Evolutionary conservation across 2,329 filamentous ascomycete species (phyloP).

Genomic region (Didymosphaeria variabile): DNA sequence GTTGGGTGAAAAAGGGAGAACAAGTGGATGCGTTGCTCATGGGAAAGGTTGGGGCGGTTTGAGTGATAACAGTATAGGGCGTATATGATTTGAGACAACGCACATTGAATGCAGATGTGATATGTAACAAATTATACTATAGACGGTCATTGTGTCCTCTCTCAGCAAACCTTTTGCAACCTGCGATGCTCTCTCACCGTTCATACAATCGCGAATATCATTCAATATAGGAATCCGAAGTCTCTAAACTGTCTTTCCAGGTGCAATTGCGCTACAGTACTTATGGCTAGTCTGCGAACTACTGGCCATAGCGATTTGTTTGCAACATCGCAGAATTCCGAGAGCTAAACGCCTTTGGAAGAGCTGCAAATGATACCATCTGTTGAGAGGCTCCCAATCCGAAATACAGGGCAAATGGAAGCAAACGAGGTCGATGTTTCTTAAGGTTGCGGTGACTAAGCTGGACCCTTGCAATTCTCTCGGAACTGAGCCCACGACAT

Average conservation of each 20-base stretch:
- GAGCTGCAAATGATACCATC: neutral
- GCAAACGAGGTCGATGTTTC: neutral
- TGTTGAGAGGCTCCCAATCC: neutral
- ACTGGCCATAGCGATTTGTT: no score
- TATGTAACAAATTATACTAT: neutral
- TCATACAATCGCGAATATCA: no score
- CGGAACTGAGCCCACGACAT: conserved; percentile 7
- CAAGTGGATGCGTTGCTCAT: conserved; percentile 83
- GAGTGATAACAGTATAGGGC: conserved; percentile 3
- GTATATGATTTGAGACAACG: neutral
- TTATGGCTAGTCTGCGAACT: no score
- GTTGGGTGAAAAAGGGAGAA: conserved; percentile 72
- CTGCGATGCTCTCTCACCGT: no score
- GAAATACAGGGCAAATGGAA: neutral
- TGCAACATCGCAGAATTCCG: no score
- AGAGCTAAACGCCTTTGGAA: neutral
- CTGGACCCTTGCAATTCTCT: neutral
- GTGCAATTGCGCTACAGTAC: no score
- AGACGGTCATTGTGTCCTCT: neutral
- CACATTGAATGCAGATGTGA: neutral
- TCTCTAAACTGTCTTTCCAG: no score
- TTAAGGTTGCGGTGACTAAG: neutral
- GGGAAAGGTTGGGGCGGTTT: conserved; percentile 46
- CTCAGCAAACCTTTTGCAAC: no score
- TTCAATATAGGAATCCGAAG: no score